Evolutionary conservation across 2,329 filamentous ascomycete species (phyloP).

Genomic region (Verticillium longisporum): DNA sequence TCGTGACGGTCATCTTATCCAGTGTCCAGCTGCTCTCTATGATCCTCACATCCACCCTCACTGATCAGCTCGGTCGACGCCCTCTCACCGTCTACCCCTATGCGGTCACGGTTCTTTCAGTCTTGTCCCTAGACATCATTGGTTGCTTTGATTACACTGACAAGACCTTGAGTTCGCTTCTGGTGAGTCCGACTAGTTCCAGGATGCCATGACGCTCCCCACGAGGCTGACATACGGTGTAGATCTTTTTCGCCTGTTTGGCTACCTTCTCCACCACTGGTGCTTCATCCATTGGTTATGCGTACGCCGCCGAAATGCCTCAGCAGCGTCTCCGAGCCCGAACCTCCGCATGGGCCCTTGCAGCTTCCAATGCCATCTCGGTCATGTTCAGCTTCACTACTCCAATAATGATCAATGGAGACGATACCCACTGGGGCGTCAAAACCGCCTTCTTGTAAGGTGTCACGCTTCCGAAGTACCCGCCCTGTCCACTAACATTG

Average conservation of each 20-base stretch:
- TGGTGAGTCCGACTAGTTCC: slow-evolving; percentile 18
- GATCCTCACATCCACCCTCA: slow-evolving; percentile 24
- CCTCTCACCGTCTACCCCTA: slow-evolving; percentile 32
- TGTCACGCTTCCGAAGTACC: not conserved
- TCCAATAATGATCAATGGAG: slow-evolving; percentile 34
- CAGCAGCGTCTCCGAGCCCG: slow-evolving; percentile 30
- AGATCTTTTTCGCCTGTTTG: slow-evolving; percentile 34
- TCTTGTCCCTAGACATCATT: slow-evolving; percentile 29
- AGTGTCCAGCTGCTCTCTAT: slow-evolving; percentile 34
- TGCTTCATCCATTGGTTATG: slow-evolving; percentile 33
- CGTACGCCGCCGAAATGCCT: slow-evolving; percentile 32
- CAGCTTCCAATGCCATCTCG: slow-evolving; percentile 28
- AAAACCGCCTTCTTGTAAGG: slow-evolving; percentile 36
- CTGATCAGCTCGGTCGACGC: slow-evolving; percentile 27
- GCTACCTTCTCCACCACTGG: slow-evolving; percentile 33
- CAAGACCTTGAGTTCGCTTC: slow-evolving; percentile 23
- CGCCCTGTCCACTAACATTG: not conserved
- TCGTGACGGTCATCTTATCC: slow-evolving; percentile 31
- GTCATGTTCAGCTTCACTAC: slow-evolving; percentile 39
- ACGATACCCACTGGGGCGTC: slow-evolving; percentile 28
- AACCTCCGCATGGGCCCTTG: slow-evolving; percentile 28
- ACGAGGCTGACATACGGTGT: not conserved
- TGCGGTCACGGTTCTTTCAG: slow-evolving; percentile 24
- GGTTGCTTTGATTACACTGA: slow-evolving; percentile 30
- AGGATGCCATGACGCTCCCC: not conserved